A percentile compares a stretch with the other conserved stretches of the same genome.
These are phyloP conservation scores for Podosphaera fusca DNA, from an alignment of 2,329 filamentous ascomycete species.

Conservation along the genomic window DNA sequence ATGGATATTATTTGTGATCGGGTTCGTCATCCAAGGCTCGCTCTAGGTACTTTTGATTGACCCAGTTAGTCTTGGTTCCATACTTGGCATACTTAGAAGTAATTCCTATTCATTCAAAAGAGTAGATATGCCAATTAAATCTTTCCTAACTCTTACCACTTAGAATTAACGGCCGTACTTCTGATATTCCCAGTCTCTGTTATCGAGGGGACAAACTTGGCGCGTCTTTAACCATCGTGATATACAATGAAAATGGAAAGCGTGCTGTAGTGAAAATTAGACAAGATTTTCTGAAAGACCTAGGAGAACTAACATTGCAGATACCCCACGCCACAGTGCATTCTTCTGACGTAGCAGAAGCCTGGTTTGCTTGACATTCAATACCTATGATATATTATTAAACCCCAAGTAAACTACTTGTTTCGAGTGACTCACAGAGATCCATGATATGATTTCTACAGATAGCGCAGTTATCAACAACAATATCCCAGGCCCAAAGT, in stretches of 20 bases:
- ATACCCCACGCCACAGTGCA: constrained; percentile 98
- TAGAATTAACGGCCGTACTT: constrained; percentile 59
- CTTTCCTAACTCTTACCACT: too few relatives aligned
- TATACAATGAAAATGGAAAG: constrained; percentile 99
- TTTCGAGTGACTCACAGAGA: constrained; percentile 39
- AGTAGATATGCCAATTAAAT: too few relatives aligned
- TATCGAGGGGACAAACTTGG: constrained; percentile 92
- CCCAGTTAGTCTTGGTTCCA: too few relatives aligned
- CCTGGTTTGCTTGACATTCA: constrained; percentile 96
- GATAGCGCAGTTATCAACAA: constrained; percentile 98
- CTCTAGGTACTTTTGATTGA: too few relatives aligned
- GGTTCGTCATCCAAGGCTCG: too few relatives aligned
- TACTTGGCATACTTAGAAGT: too few relatives aligned
- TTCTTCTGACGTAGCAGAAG: constrained; percentile 88
- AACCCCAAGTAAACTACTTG: background rate
- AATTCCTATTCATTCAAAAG: too few relatives aligned
- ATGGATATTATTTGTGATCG: too few relatives aligned
- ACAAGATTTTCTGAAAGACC: background rate
- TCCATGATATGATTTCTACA: constrained; percentile 99
- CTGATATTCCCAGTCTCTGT: constrained; percentile 98
- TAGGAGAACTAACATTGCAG: constrained; percentile 55
- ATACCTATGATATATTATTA: constrained; percentile 36
- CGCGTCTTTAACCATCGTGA: constrained; percentile 98
- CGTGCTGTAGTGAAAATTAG: constrained; percentile 40
- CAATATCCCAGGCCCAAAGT: constrained; percentile 97